Percentiles rank a stretch among this genome's conserved stretches.
phyloP scores from a whole-genome alignment of 805 yeast genomes.

The Suhomyces sp. region DNA sequence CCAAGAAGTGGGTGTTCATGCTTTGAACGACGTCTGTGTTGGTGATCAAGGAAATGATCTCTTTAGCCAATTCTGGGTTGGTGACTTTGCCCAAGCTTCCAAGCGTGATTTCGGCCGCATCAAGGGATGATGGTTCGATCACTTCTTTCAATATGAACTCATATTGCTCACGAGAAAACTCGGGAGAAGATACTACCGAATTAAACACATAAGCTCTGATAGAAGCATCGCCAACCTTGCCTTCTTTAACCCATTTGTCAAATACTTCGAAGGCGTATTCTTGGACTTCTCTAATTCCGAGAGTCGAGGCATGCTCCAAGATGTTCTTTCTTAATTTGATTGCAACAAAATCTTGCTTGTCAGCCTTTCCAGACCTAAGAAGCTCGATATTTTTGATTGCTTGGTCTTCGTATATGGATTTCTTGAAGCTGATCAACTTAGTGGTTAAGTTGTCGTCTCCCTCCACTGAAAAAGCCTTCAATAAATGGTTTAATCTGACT shows the following conservation, averaged over 20 bases:
- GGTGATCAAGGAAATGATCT: conserved; percentile 39
- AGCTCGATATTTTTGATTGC: conserved; percentile 25
- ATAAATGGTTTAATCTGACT: conserved; percentile 32
- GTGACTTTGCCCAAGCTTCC: conserved; percentile 50
- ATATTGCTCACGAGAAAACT: conserved; percentile 32
- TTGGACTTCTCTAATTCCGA: conserved; percentile 37
- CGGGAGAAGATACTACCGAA: conserved; percentile 39
- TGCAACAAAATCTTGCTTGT: conserved; percentile 24
- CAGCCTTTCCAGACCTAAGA: conserved; percentile 15
- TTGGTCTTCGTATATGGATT: conserved; percentile 28
- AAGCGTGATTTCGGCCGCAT: conserved; percentile 57
- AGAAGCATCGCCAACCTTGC: conserved; percentile 39
- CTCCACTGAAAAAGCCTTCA: conserved; percentile 30
- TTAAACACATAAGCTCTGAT: conserved; percentile 42
- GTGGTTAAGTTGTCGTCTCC: conserved; percentile 17
- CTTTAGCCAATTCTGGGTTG: conserved; percentile 33
- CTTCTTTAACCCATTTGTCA: conserved; percentile 19
- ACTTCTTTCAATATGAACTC: conserved; percentile 46
- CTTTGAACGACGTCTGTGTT: conserved; percentile 46
- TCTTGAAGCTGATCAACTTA: conserved; percentile 31
- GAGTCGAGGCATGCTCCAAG: conserved; percentile 39
- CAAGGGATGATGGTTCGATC: conserved; percentile 50
- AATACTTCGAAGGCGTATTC: conserved; percentile 32
- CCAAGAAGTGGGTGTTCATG: conserved; percentile 59
- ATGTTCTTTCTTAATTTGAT: conserved; percentile 37